Evolutionary conservation across 805 yeast species (phyloP).

Genomic region (Yamadazyma endophytica): DNA sequence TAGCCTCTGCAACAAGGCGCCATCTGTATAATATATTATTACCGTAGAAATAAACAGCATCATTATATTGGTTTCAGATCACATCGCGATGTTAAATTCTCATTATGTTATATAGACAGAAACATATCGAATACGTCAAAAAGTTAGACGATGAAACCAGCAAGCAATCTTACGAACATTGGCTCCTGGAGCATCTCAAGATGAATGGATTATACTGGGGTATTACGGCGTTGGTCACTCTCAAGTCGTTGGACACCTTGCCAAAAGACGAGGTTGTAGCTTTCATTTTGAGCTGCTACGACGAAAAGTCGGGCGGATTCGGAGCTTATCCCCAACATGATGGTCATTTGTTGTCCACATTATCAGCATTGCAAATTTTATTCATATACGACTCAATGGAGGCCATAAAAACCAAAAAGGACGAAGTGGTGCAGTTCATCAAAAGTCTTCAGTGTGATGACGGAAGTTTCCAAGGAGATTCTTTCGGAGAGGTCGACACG

Average conservation of each 20-base stretch:
- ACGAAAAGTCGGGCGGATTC: slow-evolving; percentile 66
- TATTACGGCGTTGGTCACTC: slow-evolving; percentile 62
- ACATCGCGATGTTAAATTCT: neutral
- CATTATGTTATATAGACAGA: slow-evolving; percentile 6
- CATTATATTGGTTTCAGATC: neutral
- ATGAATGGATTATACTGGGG: slow-evolving; percentile 97
- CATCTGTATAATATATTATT: neutral
- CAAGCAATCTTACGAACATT: slow-evolving; percentile 63
- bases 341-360: slow-evolving; percentile 77
- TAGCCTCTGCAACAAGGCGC: slow-evolving; percentile 1
- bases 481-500: slow-evolving; percentile 89
- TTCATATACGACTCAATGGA: slow-evolving; percentile 61
- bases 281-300: slow-evolving; percentile 70
- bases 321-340: slow-evolving; percentile 90
- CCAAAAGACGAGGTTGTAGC: slow-evolving; percentile 56
- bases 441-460: slow-evolving; percentile 44
- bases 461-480: slow-evolving; percentile 88
- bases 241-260: slow-evolving; percentile 53
- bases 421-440: slow-evolving; percentile 22
- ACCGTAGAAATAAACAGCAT: neutral
- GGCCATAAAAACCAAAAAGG: slow-evolving; percentile 26
- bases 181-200: slow-evolving; percentile 87
- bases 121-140: slow-evolving; percentile 33
- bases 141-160: slow-evolving; percentile 30
- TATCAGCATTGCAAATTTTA: slow-evolving; percentile 82